Conservation (phyloP, 2,329 filamentous ascomycete species). For the Cordyceps javanica region DNA sequence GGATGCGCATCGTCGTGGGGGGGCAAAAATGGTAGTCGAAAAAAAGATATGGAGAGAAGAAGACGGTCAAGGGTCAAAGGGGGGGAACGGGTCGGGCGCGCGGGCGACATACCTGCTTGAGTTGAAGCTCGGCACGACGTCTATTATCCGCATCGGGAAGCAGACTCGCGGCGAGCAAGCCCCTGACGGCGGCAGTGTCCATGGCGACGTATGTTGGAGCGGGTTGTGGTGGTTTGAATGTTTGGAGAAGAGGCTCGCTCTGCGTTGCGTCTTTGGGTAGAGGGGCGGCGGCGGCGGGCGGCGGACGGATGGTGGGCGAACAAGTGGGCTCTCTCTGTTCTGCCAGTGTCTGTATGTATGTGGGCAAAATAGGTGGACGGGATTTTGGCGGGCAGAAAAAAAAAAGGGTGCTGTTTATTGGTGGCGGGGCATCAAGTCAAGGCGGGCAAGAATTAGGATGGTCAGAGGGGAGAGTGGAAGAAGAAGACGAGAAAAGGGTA, state of each 20-base stretch:
- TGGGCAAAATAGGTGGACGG: too few species aligned
- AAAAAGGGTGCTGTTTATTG: neutral
- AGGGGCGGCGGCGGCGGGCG: too few species aligned
- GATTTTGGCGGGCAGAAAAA: slow-evolving; percentile 5
- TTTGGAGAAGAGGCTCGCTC: neutral
- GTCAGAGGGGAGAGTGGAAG: too few species aligned
- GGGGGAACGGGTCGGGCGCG: neutral
- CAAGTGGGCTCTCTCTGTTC: neutral
- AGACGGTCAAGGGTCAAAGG: slow-evolving; percentile 9
- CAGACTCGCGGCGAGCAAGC: slow-evolving; percentile 71
- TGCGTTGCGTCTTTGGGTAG: slow-evolving; percentile 1
- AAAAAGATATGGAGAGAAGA: slow-evolving; percentile 6
- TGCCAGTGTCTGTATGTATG: neutral
- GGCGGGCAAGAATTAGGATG: neutral
- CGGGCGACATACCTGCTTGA: slow-evolving; percentile 64
- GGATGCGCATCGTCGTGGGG: slow-evolving; percentile 8
- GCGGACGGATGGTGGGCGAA: neutral
- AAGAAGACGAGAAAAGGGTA: neutral
- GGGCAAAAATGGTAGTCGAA: slow-evolving; percentile 6
- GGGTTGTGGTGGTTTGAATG: neutral
- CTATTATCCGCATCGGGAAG: slow-evolving; percentile 68
- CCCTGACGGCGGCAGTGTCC: slow-evolving; percentile 69
- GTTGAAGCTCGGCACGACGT: slow-evolving; percentile 70
- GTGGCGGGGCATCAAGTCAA: neutral
- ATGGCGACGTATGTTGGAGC: slow-evolving; percentile 37